Evolutionary conservation across 2,329 filamentous ascomycete species (phyloP), one percentile per base, ranked within the genome.

Genomic region (Sporothrix sp.): DNA sequence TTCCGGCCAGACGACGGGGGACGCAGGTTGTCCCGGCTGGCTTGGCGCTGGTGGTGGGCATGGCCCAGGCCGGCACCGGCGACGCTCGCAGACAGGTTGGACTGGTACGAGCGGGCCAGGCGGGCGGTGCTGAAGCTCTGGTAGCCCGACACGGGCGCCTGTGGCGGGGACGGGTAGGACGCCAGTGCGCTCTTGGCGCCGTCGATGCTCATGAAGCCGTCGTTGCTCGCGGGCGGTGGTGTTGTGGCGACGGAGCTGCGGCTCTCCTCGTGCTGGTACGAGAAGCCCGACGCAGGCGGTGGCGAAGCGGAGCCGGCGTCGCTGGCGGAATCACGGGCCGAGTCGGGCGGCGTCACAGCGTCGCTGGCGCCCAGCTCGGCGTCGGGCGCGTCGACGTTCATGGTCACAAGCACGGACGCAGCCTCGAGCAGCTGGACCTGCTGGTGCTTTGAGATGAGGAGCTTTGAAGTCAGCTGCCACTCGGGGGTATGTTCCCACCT

Each of bases 401-500:
- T 97, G 62, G 82, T 84, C 53, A 97, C 84, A 57, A 98, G 75
- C 48, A 97, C 93, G n/a, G 89, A 95, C 35, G 93, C 93, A 36
- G 93, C 93, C 70, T 98, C 93, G 54, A 98, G 79, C 54, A 98
- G 78, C 68, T 98, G 93, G 48, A 98, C 93, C 73, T 98, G 93
- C 71, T 98, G 93, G 68, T 98, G 93, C 77, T 98, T 98, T 61
- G 91, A 97, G 61, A 98, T 97, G 65, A 97, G 82, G 65, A 97
- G 76, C 72, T 97, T 97, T 60, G 93, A 97, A 51, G 93, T 98
- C 66, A 85, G 84, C 48, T 90, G 87, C 93, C 93, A 98, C 72
- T 95, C 88, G 59, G 93, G 91, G 67, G 94, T 95, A 71, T 98
- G 93, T 73, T 98, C 93, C 93, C 93, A 98, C 78, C 91, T 98